These are phyloP conservation scores for Coemansia sp. DNA, from an alignment of 192 early-diverging fungal species.

Conservation along the genomic window DNA sequence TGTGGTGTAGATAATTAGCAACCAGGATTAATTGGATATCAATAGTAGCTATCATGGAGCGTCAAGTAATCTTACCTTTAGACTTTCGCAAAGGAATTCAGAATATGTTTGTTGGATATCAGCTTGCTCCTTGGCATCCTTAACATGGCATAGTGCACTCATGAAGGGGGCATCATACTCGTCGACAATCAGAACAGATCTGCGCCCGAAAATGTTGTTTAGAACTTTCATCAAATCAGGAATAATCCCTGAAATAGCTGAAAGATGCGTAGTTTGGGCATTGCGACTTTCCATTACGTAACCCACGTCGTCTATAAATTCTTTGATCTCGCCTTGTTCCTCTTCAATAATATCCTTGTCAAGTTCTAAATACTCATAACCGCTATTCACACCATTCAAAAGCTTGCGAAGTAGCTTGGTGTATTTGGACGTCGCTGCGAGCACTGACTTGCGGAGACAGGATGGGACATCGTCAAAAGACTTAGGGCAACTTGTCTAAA, in stretches of 20 bases:
- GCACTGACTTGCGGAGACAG: not conserved
- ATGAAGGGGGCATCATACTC: constrained; percentile 1
- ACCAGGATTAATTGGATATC: not conserved
- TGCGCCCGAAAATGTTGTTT: not conserved
- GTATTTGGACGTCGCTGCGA: not conserved
- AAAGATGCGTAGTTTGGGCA: not conserved
- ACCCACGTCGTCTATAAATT: not conserved
- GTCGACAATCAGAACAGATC: not conserved
- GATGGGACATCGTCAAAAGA: not conserved
- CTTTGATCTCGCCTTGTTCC: not conserved
- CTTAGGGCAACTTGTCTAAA: not conserved
- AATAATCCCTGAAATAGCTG: not conserved
- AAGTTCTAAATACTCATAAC: not conserved
- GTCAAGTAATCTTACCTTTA: constrained; percentile 2
- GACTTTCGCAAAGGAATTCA: not conserved
- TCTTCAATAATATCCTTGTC: not conserved
- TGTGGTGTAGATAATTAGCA: not conserved
- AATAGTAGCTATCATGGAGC: not conserved
- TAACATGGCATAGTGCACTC: not conserved
- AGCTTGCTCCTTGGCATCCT: not conserved
- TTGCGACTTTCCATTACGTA: not conserved
- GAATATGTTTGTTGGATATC: not conserved
- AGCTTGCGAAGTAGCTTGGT: not conserved
- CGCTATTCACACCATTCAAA: not conserved
- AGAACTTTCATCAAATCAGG: constrained; percentile 3